Evolutionary conservation across 2,329 filamentous ascomycete genomes (phyloP).

Genomic region (Didymella lethalis): DNA sequence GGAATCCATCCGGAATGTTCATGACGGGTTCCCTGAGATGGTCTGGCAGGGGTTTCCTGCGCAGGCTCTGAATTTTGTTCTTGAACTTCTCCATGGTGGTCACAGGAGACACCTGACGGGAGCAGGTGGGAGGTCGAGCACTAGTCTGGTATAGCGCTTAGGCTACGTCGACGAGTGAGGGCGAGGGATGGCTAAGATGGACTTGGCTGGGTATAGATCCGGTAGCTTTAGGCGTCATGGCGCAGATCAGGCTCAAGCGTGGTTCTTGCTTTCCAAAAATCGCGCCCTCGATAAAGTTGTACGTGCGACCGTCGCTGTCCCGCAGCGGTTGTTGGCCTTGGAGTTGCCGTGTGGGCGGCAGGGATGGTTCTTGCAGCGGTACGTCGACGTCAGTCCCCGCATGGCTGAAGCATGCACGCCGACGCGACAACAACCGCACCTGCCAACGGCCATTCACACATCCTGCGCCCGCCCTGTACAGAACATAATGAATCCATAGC

Average conservation of each 20-base stretch:
- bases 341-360: slow-evolving; percentile 14
- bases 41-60: slow-evolving; percentile 35
- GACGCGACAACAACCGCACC: slow-evolving; percentile 21
- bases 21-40: slow-evolving; percentile 37
- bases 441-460: slow-evolving; percentile 13
- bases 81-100: slow-evolving; percentile 47
- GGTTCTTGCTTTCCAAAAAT: not conserved
- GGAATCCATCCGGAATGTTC: slow-evolving; percentile 39
- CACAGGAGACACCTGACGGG: slow-evolving; percentile 33
- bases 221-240: slow-evolving; percentile 23
- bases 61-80: slow-evolving; percentile 39
- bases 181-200: slow-evolving; percentile 17
- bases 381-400: slow-evolving; percentile 18
- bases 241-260: slow-evolving; percentile 10
- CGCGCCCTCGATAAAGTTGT: not conserved
- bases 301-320: slow-evolving; percentile 1
- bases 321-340: slow-evolving; percentile 14
- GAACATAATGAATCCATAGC: slow-evolving; percentile 19
- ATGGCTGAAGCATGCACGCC: slow-evolving; percentile 16
- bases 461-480: slow-evolving; percentile 7
- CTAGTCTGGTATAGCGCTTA: slow-evolving; percentile 25
- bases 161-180: slow-evolving; percentile 20
- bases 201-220: slow-evolving; percentile 12
- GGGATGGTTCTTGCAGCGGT: slow-evolving; percentile 11
- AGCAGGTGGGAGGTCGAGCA: slow-evolving; percentile 27